Base-by-base conservation (phyloP, 2,329 filamentous ascomycete genomes). In the Orbilia ellipsospora region DNA sequence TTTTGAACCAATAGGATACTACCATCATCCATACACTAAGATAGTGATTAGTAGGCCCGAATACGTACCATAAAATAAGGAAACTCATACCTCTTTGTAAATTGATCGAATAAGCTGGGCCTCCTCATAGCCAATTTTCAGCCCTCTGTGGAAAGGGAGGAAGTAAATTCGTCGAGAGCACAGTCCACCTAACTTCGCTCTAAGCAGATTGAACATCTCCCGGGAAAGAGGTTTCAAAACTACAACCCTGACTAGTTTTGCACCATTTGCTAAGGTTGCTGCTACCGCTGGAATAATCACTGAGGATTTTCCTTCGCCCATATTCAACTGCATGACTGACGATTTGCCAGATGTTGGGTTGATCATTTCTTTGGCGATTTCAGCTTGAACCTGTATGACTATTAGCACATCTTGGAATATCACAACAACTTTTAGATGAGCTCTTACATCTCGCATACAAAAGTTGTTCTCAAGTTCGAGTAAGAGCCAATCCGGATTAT, bases 251-350 rank as follows among this genome's bases (percentile, higher is more conserved):
- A 87, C 86, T 0, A 92, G 81, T 2, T 81, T 83, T 0, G 80
- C 78, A 0, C 83, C 82, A 55, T 91, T 82, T 0, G 87, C 87
- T 0, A 90, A 80, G 0, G 83, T 81, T 0, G 86, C 81, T 0
- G 87, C 86, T 0, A 90, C 86, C 44, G 91, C 88, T 0, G 90
- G 90, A 0, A 90, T 84, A 57, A 93, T 92, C 0, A 91, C 87
- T 0, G 89, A 90, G 0, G 88, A 88, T 77, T 92, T 92, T 0
- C 90, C 90, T 78, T 90, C 86, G 0, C 90, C 90, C 89, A 92
- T 92, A 77, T 90, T 91, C 1, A 92, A 80, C 78, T 91, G 89
- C 83, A 91, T 85, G 0, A 89, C 85, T 0, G 84, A 80, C 77
- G 89, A 90, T 0, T 79, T 28, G 0, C 78, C 80, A 0, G 79